Conservation (phyloP, 441 rosid genomes). For the Populus tomentosa region DNA sequence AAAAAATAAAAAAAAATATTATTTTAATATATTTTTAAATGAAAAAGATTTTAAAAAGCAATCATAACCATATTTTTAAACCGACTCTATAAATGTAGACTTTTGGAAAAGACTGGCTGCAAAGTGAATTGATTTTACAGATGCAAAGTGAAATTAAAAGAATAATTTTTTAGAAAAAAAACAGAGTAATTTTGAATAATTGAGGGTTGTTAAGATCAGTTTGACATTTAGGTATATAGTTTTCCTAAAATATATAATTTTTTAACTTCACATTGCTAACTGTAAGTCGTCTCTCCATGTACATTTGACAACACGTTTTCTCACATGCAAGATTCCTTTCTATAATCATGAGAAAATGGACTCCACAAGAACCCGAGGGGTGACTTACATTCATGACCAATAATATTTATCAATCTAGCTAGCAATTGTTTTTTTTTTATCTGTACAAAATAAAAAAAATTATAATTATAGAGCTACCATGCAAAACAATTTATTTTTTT, state of each 20-base stretch:
- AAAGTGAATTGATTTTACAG: no score
- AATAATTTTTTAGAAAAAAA: no score
- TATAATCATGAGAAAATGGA: background rate
- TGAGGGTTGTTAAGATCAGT: background rate
- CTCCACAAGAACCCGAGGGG: background rate
- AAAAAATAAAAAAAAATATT: no score
- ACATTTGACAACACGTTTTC: background rate
- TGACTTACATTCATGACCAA: background rate
- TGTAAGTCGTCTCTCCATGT: background rate
- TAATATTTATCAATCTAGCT: background rate
- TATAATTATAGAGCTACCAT: no score
- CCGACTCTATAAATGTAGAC: no score
- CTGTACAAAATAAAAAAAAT: no score
- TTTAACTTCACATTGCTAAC: background rate
- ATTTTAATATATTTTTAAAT: no score
- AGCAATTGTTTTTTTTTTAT: background rate
- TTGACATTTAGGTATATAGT: background rate
- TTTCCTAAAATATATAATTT: background rate
- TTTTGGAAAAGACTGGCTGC: no score
- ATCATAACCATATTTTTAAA: no score
- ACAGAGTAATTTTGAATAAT: background rate
- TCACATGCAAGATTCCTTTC: background rate
- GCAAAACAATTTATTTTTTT: no score
- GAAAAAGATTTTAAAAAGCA: no score
- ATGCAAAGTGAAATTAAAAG: no score